A percentile compares a stretch with the other conserved stretches of the same genome.
Conservation (phyloP, 2,329 filamentous ascomycete species). For the Monosporascus sp. region DNA sequence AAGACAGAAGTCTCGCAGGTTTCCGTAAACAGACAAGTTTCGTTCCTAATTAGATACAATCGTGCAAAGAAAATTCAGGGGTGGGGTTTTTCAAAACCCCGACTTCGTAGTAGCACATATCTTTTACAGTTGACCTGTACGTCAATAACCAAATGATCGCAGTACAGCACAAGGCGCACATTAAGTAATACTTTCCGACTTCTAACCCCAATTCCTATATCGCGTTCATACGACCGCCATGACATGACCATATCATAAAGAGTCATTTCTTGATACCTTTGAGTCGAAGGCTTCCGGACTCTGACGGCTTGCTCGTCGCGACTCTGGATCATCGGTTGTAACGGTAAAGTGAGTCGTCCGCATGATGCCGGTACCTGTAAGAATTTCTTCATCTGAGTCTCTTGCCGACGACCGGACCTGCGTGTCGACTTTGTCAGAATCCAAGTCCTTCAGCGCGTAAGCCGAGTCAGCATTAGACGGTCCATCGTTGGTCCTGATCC, state of each 20-base stretch:
- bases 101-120: no score
- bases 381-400: constrained; percentile 15
- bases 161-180: no score
- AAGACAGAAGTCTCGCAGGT: no score
- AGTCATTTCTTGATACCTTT: constrained; percentile 9
- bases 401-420: constrained; percentile 9
- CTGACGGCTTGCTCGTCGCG: background rate
- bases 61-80: no score
- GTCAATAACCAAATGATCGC: no score
- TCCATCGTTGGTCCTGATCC: constrained; percentile 11
- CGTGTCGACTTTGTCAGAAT: constrained; percentile 5
- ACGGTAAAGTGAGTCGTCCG: constrained; percentile 12
- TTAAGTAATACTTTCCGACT: no score
- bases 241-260: background rate
- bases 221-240: no score
- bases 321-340: constrained; percentile 7
- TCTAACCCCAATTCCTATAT: no score
- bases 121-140: no score
- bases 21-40: no score
- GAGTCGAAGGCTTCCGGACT: constrained; percentile 2
- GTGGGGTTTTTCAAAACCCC: no score
- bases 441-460: constrained; percentile 10
- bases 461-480: constrained; percentile 2
- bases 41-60: no score
- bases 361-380: constrained; percentile 15